Percentiles rank a stretch among this genome's conserved stretches.
Evolutionary conservation across 225 moss, liverwort and hornwort genomes (phyloP).

Genomic region (Pleurozium schreberi): DNA sequence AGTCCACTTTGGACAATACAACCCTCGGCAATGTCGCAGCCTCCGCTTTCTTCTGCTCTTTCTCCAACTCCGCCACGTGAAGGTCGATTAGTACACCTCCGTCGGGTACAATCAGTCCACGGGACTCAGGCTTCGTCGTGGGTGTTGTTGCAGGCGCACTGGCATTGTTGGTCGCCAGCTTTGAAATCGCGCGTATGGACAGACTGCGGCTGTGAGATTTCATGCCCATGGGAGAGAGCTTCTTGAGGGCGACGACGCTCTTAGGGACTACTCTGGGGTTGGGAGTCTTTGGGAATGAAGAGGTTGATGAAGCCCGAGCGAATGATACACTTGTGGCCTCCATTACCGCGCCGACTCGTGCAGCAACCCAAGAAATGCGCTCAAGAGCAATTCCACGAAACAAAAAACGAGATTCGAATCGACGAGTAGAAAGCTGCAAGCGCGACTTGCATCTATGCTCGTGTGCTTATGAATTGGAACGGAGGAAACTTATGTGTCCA

Average conservation of each 20-base stretch:
- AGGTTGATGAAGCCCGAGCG: not conserved
- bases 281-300: not conserved
- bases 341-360: not conserved
- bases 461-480: not conserved
- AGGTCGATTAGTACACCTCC: slow-evolving; percentile 70
- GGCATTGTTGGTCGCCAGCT: not conserved
- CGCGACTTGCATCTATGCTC: not conserved
- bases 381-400: not conserved
- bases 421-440: not conserved
- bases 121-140: not conserved
- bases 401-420: not conserved
- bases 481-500: not conserved
- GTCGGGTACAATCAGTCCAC: slow-evolving; percentile 57
- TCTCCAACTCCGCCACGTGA: slow-evolving; percentile 37
- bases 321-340: slow-evolving; percentile 1
- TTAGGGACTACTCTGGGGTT: not conserved
- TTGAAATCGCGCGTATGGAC: not conserved
- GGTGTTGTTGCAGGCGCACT: not conserved
- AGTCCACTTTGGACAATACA: slow-evolving; percentile 39
- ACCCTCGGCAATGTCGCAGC: slow-evolving; percentile 49
- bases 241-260: not conserved
- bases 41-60: slow-evolving; percentile 25
- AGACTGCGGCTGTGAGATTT: not conserved
- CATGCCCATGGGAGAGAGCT: not conserved
- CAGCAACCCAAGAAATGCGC: not conserved